These are phyloP conservation scores for Lomentospora prolificans DNA, from an alignment of 2,329 filamentous ascomycete genomes.

Conservation along the genomic window DNA sequence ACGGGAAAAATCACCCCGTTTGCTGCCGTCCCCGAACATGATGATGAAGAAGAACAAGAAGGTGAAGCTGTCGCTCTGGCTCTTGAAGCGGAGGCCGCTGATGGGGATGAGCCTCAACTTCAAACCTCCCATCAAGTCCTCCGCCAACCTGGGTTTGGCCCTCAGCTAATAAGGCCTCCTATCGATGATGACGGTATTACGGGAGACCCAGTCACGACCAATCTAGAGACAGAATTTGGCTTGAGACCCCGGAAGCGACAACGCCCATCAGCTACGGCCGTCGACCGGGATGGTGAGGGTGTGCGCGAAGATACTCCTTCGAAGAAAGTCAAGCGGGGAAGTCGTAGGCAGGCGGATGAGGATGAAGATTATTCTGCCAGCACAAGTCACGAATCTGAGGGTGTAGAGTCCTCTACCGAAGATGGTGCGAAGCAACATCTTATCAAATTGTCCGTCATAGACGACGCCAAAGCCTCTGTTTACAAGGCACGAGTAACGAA, in stretches of 20 bases:
- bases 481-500: constrained; percentile 66
- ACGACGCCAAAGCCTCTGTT: constrained; percentile 79
- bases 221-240: constrained; percentile 37
- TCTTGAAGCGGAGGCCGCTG: constrained; percentile 30
- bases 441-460: constrained; percentile 50
- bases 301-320: not conserved
- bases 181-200: constrained; percentile 1
- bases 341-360: constrained; percentile 9
- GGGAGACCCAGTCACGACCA: not conserved
- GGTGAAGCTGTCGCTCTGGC: constrained; percentile 20
- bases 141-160: constrained; percentile 60
- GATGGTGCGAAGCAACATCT: constrained; percentile 12
- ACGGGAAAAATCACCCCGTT: constrained; percentile 98
- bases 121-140: constrained; percentile 62
- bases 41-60: constrained; percentile 58
- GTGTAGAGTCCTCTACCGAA: constrained; percentile 7
- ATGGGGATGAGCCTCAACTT: not conserved
- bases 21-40: constrained; percentile 57
- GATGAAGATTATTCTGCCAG: constrained; percentile 9
- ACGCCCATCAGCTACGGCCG: constrained; percentile 13
- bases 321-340: not conserved
- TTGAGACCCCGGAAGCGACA: constrained; percentile 42
- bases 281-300: constrained; percentile 19
- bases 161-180: constrained; percentile 12
- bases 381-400: not conserved